A percentile compares a stretch with the other conserved stretches of the same genome.
phyloP scores from a whole-genome alignment of 805 yeast species.

The Zygoascus biomembranicola region DNA sequence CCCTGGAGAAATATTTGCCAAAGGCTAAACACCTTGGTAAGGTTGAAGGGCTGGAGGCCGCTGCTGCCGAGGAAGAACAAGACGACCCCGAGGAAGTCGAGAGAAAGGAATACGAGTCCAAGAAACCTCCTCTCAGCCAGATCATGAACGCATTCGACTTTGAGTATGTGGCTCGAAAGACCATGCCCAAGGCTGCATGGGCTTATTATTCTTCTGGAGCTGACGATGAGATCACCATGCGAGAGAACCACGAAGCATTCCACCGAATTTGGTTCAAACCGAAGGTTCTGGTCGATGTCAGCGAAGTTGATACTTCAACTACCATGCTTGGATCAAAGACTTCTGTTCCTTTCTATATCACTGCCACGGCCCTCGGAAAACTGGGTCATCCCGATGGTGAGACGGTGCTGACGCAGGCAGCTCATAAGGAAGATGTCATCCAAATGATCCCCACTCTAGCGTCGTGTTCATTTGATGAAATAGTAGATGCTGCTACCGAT shows the following conservation, averaged over 20 bases:
- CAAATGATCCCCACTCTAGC: slow-evolving; percentile 95
- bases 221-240: slow-evolving; percentile 82
- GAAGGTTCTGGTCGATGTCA: slow-evolving; percentile 69
- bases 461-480: slow-evolving; percentile 81
- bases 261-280: slow-evolving; percentile 88
- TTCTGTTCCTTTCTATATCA: slow-evolving; percentile 73
- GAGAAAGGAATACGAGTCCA: slow-evolving; percentile 35
- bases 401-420: slow-evolving; percentile 73
- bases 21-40: slow-evolving; percentile 56
- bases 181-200: slow-evolving; percentile 77
- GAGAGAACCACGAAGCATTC: slow-evolving; percentile 87
- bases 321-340: slow-evolving; percentile 65
- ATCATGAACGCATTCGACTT: slow-evolving; percentile 78
- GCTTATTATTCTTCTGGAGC: slow-evolving; percentile 88
- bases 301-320: slow-evolving; percentile 60
- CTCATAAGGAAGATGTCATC: slow-evolving; percentile 58
- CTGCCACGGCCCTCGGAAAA: slow-evolving; percentile 89
- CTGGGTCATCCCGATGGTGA: slow-evolving; percentile 94
- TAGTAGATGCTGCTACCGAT: slow-evolving; percentile 56
- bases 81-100: slow-evolving; percentile 34
- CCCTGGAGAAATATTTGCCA: slow-evolving; percentile 55
- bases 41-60: slow-evolving; percentile 21
- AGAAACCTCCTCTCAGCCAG: slow-evolving; percentile 61
- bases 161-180: slow-evolving; percentile 75
- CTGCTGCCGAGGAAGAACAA: slow-evolving; percentile 4